Conservation (phyloP, 2,329 filamentous ascomycete genomes). For the Penicillium vulpinum region DNA sequence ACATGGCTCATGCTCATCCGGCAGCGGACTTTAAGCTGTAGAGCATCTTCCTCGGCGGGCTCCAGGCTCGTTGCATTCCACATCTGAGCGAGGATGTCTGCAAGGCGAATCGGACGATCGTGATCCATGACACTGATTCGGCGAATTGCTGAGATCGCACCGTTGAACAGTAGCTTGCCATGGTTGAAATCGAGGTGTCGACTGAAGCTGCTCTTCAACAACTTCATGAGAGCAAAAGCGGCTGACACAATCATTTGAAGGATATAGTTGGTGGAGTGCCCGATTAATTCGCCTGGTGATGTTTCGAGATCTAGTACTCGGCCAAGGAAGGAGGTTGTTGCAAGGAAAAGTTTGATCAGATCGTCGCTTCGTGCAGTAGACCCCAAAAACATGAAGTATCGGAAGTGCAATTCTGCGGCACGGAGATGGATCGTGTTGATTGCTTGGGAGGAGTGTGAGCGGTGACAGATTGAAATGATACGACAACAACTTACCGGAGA, state of each 20-base stretch:
- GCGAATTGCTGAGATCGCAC: slow-evolving; percentile 58
- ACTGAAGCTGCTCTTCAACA: slow-evolving; percentile 64
- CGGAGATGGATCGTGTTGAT: slow-evolving; percentile 50
- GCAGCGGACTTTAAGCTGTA: slow-evolving; percentile 63
- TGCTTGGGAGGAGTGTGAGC: slow-evolving; percentile 22
- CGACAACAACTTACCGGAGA: slow-evolving; percentile 29
- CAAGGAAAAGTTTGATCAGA: slow-evolving; percentile 45
- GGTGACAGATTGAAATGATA: background rate
- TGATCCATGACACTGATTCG: slow-evolving; percentile 62
- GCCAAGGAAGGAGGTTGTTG: slow-evolving; percentile 49
- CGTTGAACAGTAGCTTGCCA: slow-evolving; percentile 57
- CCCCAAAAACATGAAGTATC: slow-evolving; percentile 49
- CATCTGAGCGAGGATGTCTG: slow-evolving; percentile 64
- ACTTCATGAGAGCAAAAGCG: slow-evolving; percentile 63
- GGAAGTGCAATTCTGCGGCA: slow-evolving; percentile 47
- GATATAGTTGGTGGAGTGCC: slow-evolving; percentile 61
- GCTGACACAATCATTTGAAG: slow-evolving; percentile 66
- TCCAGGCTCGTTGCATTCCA: slow-evolving; percentile 54
- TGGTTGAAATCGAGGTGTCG: slow-evolving; percentile 55
- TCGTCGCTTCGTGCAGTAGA: slow-evolving; percentile 46
- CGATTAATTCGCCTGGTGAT: slow-evolving; percentile 49
- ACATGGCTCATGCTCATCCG: slow-evolving; percentile 67
- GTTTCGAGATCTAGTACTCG: slow-evolving; percentile 47
- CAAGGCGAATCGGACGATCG: slow-evolving; percentile 62
- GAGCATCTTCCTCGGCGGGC: slow-evolving; percentile 37